These are phyloP conservation scores for Blepharisma stoltei DNA, from an alignment of 73 alveolate species.

Conservation along the genomic window DNA sequence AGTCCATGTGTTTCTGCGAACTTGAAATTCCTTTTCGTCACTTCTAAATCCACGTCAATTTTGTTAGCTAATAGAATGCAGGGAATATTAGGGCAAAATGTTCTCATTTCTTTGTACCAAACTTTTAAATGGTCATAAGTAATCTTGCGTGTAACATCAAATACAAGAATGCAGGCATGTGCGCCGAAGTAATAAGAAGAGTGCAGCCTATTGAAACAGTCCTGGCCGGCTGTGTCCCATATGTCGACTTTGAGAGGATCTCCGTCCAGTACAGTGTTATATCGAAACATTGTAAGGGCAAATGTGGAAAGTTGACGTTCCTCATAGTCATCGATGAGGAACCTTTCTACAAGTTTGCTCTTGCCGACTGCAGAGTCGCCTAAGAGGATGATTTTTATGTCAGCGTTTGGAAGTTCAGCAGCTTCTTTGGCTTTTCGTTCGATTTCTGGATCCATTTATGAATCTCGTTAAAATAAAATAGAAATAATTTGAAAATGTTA, in stretches of 20 bases:
- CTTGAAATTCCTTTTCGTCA: constrained; percentile 70
- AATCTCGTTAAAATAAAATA: constrained; percentile 1
- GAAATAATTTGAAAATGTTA: background rate
- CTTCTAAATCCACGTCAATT: constrained; percentile 75
- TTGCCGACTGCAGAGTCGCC: constrained; percentile 94
- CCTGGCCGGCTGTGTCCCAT: constrained; percentile 97
- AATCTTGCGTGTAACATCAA: constrained; percentile 72
- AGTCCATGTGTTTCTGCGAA: constrained; percentile 70
- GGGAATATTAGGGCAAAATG: constrained; percentile 77
- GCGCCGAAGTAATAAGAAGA: constrained; percentile 77
- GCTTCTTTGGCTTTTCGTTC: constrained; percentile 44
- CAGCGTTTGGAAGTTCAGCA: constrained; percentile 62
- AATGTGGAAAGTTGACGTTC: constrained; percentile 36
- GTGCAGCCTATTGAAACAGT: constrained; percentile 71
- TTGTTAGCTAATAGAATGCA: constrained; percentile 80
- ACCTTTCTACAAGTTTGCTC: constrained; percentile 60
- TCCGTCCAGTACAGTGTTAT: constrained; percentile 55
- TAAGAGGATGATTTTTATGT: constrained; percentile 65
- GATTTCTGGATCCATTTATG: constrained; percentile 16
- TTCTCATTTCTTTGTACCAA: constrained; percentile 83
- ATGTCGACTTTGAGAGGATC: constrained; percentile 49
- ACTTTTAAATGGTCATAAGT: constrained; percentile 64
- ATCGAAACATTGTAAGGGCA: constrained; percentile 55
- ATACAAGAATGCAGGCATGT: constrained; percentile 70
- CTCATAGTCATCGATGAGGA: constrained; percentile 58